Evolutionary conservation across 257 asterid genomes (phyloP), one percentile per base, ranked within the genome.

Genomic region (Plantago elongata): DNA sequence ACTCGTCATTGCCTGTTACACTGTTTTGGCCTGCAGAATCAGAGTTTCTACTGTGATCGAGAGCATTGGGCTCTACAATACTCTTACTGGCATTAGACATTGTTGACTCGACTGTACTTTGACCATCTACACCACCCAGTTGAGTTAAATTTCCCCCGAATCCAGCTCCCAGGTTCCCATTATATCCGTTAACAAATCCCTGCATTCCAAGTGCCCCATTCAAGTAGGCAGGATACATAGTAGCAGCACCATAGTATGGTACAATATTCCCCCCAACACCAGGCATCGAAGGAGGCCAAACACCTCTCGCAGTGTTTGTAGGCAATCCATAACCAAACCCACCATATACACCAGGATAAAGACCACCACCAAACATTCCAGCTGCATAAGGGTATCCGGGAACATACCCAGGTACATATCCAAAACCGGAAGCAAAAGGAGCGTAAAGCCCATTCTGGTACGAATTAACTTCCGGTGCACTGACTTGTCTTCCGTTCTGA

Each of bases 311-410:
- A 37, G 69, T 74, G 40, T 80, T 58, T 22, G 95, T 75, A 44
- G 83, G 18, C 29, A 79, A 62, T 27, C 90, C 94, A 54, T 82
- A 88, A 70, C 81, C 75, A 63, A 82, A 65, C 50, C 89, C 96
- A 45, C 79, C 72, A 45, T 83, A 87, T 57, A 78, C 86, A 57
- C 83, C 91, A 9, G 75, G 60, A n/a, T 80, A 85, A 55, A 78
- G 83, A 54, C 78, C 71, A 27, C 85, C 79, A 7, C 85, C 73
- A 18, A 73, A 72, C 29, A 79, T 62, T 29, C 83, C 83, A 68
- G 79, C 62, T 60, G 88, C 95, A 59, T 77, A 85, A 1, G 90
- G 79, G 60, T 87, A 87, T 16, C 85, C 85, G 0, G 79, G 51
- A 15, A 77, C 68, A 65, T 76, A 74, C 15, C 92, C 90, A 1